phyloP scores from a whole-genome alignment of 257 asterid species.

The Verbascum thapsus region DNA sequence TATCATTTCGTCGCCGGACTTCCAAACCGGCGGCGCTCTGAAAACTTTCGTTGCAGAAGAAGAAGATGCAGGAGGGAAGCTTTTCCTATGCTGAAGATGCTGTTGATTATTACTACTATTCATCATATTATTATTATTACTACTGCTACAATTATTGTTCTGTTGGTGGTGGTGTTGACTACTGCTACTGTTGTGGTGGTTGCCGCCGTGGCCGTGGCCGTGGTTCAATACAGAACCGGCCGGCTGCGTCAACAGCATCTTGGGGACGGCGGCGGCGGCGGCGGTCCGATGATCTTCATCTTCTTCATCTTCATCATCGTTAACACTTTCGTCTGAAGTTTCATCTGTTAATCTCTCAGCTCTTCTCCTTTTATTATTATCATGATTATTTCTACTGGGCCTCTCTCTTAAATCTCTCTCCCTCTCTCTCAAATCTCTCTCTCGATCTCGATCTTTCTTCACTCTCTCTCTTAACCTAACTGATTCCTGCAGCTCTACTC shows the following conservation, averaged over 20 bases:
- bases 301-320: conserved; percentile 81
- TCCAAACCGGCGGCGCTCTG: conserved; percentile 81
- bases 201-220: conserved; percentile 35
- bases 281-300: conserved; percentile 48
- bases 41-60: conserved; percentile 50
- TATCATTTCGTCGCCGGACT: conserved; percentile 89
- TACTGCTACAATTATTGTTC: conserved; percentile 21
- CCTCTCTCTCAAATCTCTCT: conserved; percentile 48
- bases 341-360: conserved; percentile 74
- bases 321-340: conserved; percentile 82
- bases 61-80: conserved; percentile 54
- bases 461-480: conserved; percentile 80
- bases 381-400: conserved; percentile 64
- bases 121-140: conserved; percentile 31
- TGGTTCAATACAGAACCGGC: conserved; percentile 47
- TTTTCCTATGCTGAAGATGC: conserved; percentile 69
- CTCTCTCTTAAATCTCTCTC: conserved; percentile 71
- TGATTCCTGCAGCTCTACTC: conserved; percentile 78
- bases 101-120: conserved; percentile 43
- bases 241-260: conserved; percentile 51
- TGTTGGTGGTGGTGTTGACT: conserved; percentile 44
- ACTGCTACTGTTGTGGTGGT: conserved; percentile 42
- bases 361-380: conserved; percentile 70
- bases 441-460: conserved; percentile 83
- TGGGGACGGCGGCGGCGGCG: conserved; percentile 35